Percentiles rank a stretch among this genome's conserved stretches.
phyloP scores from a whole-genome alignment of 2,329 filamentous ascomycete genomes.

The Cladophialophora carrionii region DNA sequence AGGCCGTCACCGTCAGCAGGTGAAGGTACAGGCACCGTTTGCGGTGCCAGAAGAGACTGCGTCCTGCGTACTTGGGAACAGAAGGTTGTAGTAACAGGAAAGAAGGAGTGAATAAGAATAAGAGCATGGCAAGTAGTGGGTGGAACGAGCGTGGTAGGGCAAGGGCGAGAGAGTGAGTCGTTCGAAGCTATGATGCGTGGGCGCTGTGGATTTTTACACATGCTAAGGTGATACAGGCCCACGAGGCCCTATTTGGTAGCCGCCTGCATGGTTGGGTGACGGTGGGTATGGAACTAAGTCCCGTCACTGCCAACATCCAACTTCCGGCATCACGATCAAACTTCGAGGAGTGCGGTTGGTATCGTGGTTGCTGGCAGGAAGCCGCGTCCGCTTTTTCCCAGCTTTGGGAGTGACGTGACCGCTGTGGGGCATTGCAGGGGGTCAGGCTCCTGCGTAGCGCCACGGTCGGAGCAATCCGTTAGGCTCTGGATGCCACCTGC shows the following conservation, averaged over 20 bases:
- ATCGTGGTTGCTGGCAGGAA: conserved; percentile 1
- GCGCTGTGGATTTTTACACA: conserved; percentile 4
- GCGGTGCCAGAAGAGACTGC: background rate
- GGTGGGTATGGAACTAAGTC: conserved; percentile 6
- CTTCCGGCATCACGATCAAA: conserved; percentile 3
- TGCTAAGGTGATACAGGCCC: conserved; percentile 2
- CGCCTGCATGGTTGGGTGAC: background rate
- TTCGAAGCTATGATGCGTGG: conserved; percentile 1
- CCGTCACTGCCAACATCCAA: conserved; percentile 11
- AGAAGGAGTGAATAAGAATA: conserved; percentile 7
- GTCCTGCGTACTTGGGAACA: background rate
- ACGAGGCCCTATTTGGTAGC: background rate
- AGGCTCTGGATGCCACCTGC: background rate
- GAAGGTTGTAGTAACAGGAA: background rate
- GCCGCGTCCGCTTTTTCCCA: conserved; percentile 1
- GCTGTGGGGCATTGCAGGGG: background rate
- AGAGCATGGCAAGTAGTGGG: background rate
- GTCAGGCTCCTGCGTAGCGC: background rate
- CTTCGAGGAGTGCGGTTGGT: background rate
- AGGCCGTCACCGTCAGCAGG: background rate
- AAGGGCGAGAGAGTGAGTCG: conserved; percentile 6
- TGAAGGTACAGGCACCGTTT: background rate
- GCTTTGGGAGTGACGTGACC: conserved; percentile 1
- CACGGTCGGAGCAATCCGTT: background rate
- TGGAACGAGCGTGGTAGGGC: conserved; percentile 9